Evolutionary conservation across 2,329 filamentous ascomycete species (phyloP).

Genomic region (Diaporthe citrichinensis): DNA sequence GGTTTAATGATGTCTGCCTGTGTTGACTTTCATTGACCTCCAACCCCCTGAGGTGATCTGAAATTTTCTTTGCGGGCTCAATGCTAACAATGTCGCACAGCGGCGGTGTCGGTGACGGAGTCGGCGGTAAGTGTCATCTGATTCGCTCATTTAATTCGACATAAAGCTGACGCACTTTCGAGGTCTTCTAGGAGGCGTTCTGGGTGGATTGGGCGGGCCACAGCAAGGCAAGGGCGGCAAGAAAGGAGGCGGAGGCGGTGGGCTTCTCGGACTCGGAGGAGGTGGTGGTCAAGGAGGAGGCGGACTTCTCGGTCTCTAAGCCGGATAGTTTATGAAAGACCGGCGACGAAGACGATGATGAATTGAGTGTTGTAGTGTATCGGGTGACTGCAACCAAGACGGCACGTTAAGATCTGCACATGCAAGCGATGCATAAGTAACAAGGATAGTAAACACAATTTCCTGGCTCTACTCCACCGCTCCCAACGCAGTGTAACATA

Average conservation of each 20-base stretch:
- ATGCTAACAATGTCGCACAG: not conserved
- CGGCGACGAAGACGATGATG: not conserved
- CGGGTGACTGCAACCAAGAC: no score
- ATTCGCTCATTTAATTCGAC: fast-evolving
- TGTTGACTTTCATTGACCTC: no score
- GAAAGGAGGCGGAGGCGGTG: slow-evolving; percentile 36
- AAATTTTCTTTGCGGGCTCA: fast-evolving
- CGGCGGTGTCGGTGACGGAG: slow-evolving; percentile 40
- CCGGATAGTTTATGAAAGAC: not conserved
- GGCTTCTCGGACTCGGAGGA: slow-evolving; percentile 35
- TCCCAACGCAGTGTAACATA: no score
- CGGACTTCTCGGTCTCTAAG: slow-evolving; percentile 26
- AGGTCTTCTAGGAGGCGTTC: slow-evolving; percentile 40
- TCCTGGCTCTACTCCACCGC: not conserved
- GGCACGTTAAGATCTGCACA: not conserved
- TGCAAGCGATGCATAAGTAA: not conserved
- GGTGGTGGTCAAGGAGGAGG: slow-evolving; percentile 30
- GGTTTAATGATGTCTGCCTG: not conserved
- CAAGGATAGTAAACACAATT: not conserved
- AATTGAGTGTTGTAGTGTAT: not conserved
- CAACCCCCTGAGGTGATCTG: not conserved
- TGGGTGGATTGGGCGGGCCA: slow-evolving; percentile 37
- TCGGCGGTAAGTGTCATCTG: slow-evolving; percentile 29
- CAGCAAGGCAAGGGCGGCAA: slow-evolving; percentile 35
- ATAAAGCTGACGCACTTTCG: slow-evolving; percentile 26